phyloP scores from a whole-genome alignment of 805 yeast genomes.

The Wickerhamiella sergipiensis region DNA sequence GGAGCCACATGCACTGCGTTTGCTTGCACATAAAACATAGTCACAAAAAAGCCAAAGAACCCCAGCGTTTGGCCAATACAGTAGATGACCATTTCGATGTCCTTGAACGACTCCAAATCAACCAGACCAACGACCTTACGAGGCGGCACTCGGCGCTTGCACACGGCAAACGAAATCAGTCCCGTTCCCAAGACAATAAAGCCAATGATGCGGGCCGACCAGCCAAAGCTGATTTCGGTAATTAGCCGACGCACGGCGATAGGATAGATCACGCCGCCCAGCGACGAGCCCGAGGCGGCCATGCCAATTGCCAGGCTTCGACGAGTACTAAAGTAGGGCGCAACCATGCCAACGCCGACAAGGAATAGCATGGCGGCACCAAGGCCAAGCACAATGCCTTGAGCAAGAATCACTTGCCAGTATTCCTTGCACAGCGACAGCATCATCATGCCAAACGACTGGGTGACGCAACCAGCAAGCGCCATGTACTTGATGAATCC shows the following conservation, averaged over 20 bases:
- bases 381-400: conserved; percentile 37
- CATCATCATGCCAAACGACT: conserved; percentile 22
- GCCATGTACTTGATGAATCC: conserved; percentile 19
- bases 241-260: conserved; percentile 32
- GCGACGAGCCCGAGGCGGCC: conserved; percentile 38
- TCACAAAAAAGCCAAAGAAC: conserved; percentile 23
- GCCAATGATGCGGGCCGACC: conserved; percentile 40
- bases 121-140: conserved; percentile 17
- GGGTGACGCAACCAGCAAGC: conserved; percentile 16
- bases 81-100: conserved; percentile 16
- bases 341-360: conserved; percentile 31
- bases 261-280: conserved; percentile 39
- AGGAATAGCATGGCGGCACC: conserved; percentile 32
- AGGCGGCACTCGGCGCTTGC: conserved; percentile 22
- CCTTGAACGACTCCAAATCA: conserved; percentile 19
- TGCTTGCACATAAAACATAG: conserved; percentile 23
- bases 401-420: conserved; percentile 40
- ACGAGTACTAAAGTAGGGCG: conserved; percentile 32
- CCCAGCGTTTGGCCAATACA: conserved; percentile 19
- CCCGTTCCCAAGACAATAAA: conserved; percentile 28
- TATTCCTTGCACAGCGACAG: conserved; percentile 26
- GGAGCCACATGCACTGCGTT: conserved; percentile 20
- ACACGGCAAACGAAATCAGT: conserved; percentile 15
- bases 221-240: conserved; percentile 34
- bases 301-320: conserved; percentile 35